Evolutionary conservation across 768 basidiomycete species (phyloP), one percentile per base, ranked within the genome.

Genomic region (Mycena capillaripes): DNA sequence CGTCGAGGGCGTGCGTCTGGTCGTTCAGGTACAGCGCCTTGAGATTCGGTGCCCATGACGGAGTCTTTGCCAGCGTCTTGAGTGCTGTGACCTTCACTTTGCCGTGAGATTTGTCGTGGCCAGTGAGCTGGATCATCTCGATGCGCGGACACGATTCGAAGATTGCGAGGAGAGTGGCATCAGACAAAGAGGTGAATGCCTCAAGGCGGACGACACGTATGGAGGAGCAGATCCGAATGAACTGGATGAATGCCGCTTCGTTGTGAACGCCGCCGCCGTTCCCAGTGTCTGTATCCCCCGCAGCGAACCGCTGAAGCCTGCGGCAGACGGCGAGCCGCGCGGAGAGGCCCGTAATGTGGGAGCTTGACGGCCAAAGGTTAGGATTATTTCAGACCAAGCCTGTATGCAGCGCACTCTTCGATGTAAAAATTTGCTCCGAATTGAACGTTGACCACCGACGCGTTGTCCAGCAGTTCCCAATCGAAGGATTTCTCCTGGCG

Each of bases 171-270:
- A 71, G 60, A 16, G 59, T 63, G 53, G 36, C 44, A 25, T 72
- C 71, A 17, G 60, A 62, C 11, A 72, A 60, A 10, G 36, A 56
- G 1, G 53, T 50, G 44, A 67, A 67, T 25, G 53, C 70, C 3
- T 71, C 65, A 42, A 71, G 70, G 6, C 59, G 38, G 36, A 67
- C 62, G 60, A 72, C 61, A 23, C 70, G 70, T 23, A 71, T 66
- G 6, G 48, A 55, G 21, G 65, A 38, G 42, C 71, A 67, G 23
- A 63, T 32, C 3, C 29, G 59, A n/a, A 63, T 65, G 60, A 72
- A 72, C 56, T 40, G 42, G 32, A 67, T 57, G 30, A 67, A 67
- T 4, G 48, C 46, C 1, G 58, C 42, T 48, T 72, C 71, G 44
- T 72, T 32, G 57, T 29, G 60, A 10, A 67, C 71, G 19, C 27